These are phyloP conservation scores for Sporothrix sp. DNA, from an alignment of 2,329 filamentous ascomycete genomes.

Conservation along the genomic window DNA sequence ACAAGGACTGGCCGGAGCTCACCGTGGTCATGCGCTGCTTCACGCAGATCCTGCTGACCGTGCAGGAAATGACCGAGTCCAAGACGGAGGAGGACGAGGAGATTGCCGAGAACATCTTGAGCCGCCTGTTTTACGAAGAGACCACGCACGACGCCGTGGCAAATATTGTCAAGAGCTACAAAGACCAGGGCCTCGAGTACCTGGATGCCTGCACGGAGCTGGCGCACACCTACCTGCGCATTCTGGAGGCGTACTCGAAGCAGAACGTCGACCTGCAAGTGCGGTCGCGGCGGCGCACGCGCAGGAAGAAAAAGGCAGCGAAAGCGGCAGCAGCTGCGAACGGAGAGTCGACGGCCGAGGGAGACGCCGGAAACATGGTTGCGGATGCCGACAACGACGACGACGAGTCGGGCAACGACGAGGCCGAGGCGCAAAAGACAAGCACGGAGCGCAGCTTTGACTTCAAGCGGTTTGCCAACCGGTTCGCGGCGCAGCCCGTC, in stretches of 20 bases:
- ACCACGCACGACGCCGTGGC: conserved; percentile 82
- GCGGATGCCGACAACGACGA: conserved; percentile 48
- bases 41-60: conserved; percentile 83
- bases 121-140: conserved; percentile 97
- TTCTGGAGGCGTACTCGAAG: conserved; percentile 88
- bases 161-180: conserved; percentile 73
- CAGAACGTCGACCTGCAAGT: conserved; percentile 92
- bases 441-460: conserved; percentile 87
- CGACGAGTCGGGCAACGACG: conserved; percentile 63
- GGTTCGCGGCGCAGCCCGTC: conserved; percentile 74
- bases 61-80: conserved; percentile 84
- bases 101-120: conserved; percentile 94
- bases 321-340: conserved; percentile 26
- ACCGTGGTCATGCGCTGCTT: conserved; percentile 88
- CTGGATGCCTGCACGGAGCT: conserved; percentile 87
- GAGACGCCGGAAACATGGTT: conserved; percentile 48
- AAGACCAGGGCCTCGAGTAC: conserved; percentile 88
- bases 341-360: conserved; percentile 25
- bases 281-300: conserved; percentile 64
- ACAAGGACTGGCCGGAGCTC: conserved; percentile 79
- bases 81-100: conserved; percentile 87
- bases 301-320: conserved; percentile 61
- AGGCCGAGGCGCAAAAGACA: conserved; percentile 57
- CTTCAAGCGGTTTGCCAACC: conserved; percentile 70
- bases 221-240: conserved; percentile 80